phyloP scores from a whole-genome alignment of 192 early-diverging fungal genomes.

The Umbelopsis isabellina region DNA sequence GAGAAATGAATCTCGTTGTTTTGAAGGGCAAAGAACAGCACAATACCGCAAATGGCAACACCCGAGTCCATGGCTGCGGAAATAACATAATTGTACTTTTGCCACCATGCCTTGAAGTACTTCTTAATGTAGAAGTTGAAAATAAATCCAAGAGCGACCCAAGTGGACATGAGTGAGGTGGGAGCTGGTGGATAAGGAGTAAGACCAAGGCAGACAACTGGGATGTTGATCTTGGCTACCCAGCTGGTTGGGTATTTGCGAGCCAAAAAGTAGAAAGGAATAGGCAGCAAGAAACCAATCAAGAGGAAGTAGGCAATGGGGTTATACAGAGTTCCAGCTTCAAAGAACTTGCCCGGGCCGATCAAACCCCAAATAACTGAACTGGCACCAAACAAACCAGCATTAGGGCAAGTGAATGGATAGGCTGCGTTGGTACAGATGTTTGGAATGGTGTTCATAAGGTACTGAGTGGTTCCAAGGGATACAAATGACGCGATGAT shows the following conservation, averaged over 20 bases:
- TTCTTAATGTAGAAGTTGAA: constrained; percentile 75
- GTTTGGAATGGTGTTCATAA: constrained; percentile 59
- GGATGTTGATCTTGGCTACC: constrained; percentile 70
- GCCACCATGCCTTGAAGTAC: constrained; percentile 63
- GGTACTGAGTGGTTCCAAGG: constrained; percentile 67
- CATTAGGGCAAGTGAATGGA: constrained; percentile 69
- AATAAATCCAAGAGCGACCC: constrained; percentile 60
- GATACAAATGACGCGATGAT: constrained; percentile 71
- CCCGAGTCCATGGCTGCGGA: constrained; percentile 57
- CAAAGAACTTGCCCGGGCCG: constrained; percentile 72
- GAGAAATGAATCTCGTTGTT: constrained; percentile 49
- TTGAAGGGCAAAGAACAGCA: constrained; percentile 53
- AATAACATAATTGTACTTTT: constrained; percentile 58
- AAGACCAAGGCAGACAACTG: constrained; percentile 66
- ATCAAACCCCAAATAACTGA: constrained; percentile 84
- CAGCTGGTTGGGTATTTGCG: constrained; percentile 68
- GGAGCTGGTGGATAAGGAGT: constrained; percentile 65
- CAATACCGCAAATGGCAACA: constrained; percentile 43
- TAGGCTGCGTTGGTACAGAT: constrained; percentile 65
- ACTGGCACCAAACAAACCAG: constrained; percentile 63
- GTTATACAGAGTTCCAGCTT: constrained; percentile 47
- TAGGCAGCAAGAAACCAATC: constrained; percentile 67
- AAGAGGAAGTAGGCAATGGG: constrained; percentile 60
- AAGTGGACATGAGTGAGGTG: constrained; percentile 49
- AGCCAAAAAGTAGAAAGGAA: constrained; percentile 70